Evolutionary conservation across 768 basidiomycete genomes (phyloP), one percentile per base, ranked within the genome.

Genomic region (Auriscalpium microsporum): DNA sequence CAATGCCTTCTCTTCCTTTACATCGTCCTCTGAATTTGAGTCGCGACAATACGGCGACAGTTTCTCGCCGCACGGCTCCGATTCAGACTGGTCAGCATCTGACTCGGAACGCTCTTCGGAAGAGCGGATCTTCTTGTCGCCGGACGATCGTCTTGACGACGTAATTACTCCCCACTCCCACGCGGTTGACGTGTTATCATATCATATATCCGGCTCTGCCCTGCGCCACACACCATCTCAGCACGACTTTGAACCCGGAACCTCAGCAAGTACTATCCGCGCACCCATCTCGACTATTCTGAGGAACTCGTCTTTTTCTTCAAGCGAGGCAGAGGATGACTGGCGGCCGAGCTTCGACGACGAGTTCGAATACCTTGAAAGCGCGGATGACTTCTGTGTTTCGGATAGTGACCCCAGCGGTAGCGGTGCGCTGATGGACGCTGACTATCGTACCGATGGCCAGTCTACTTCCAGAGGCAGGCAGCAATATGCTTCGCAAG

Each of bases 211-310:
- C 45, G 45, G 11, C 36, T 58, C 45, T 52, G 55, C 10, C 45
- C 58, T 10, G 49, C 57, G 50, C 57, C 55, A 19, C 47, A 53
- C 33, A 36, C 50, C 56, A 2, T 57, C 63, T 8, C 61, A 51
- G 21, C 63, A 69, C 19, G 64, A 63, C 23, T 68, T 73, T 46
- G 65, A 75, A 56, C 72, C 77, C n/a, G 71, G 74, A n/a, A 74
- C 75, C 13, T 76, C 79, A 34, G 70, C 69, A 28, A 77, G 71
- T 45, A 78, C 76, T 23, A 72, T 77, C 53, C 68, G 75, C 19
- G 67, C 67, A 37, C 63, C 67, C 33, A 53, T 64, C 48, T 48
- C 56, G 28, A 28, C 28, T 28, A 28, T 28, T 28, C 28, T 45
- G 49, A 58, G 49, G 51, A 34, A 47, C 55, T n/a, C 57, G 47